Percentiles rank a stretch among this genome's conserved stretches.
Evolutionary conservation across 192 early-diverging fungal species (phyloP).

Genomic region (Coemansia sp.): DNA sequence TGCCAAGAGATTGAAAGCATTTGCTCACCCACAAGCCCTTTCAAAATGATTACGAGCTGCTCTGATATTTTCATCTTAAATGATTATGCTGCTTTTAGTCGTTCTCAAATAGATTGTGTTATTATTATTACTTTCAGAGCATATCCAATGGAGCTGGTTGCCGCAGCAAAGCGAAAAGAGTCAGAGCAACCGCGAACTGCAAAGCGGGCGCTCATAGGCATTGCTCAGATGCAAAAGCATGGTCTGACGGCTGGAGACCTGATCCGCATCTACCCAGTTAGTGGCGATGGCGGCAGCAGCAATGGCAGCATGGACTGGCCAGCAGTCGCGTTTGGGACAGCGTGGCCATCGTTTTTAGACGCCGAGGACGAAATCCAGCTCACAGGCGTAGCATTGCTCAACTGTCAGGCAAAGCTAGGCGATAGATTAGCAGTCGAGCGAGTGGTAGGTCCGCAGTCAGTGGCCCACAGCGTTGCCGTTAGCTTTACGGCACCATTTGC

Average conservation of each 20-base stretch:
- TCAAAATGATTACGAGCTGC: neutral
- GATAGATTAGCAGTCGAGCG: slow-evolving; percentile 30
- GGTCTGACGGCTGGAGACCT: slow-evolving; percentile 39
- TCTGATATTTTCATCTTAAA: neutral
- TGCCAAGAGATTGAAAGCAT: neutral
- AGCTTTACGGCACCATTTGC: slow-evolving; percentile 10
- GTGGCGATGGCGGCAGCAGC: neutral
- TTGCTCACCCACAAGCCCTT: neutral
- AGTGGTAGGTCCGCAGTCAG: neutral
- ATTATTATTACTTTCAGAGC: neutral
- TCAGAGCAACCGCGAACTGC: slow-evolving; percentile 15
- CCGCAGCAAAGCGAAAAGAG: slow-evolving; percentile 8
- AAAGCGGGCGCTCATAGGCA: slow-evolving; percentile 26
- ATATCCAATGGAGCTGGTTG: slow-evolving; percentile 17
- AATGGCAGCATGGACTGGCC: neutral
- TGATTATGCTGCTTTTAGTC: neutral
- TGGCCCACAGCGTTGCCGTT: slow-evolving; percentile 22
- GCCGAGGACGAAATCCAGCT: slow-evolving; percentile 23
- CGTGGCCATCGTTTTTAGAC: slow-evolving; percentile 40
- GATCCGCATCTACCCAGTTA: slow-evolving; percentile 15
- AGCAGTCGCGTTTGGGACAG: slow-evolving; percentile 24
- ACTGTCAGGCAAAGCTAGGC: slow-evolving; percentile 40
- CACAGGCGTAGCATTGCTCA: slow-evolving; percentile 20
- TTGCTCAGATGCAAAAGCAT: slow-evolving; percentile 24
- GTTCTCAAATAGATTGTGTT: neutral